Percentiles rank a stretch among this genome's conserved stretches.
Conservation (phyloP, 768 basidiomycete species). For the Melanogaster broomeanus region DNA sequence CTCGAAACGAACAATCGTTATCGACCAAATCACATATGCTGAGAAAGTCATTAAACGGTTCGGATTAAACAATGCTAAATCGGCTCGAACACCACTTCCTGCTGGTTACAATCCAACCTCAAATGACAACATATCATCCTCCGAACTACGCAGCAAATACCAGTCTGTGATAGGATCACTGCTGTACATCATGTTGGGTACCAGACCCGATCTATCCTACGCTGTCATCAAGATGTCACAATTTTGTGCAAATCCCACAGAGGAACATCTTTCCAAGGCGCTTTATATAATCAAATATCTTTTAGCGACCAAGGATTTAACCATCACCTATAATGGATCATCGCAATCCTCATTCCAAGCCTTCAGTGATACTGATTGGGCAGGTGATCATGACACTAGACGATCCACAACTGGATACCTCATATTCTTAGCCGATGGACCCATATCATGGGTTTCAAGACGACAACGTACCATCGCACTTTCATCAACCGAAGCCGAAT, state of each 20-base stretch:
- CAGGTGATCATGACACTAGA: not conserved
- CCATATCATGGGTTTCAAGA: not conserved
- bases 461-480: slow-evolving; percentile 13
- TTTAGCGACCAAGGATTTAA: not conserved
- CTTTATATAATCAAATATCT: not conserved
- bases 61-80: too few species aligned
- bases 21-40: too few species aligned
- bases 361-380: not conserved
- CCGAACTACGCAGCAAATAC: not conserved
- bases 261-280: not conserved
- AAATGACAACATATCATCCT: not conserved
- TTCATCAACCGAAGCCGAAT: slow-evolving; percentile 43
- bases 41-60: too few species aligned
- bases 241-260: slow-evolving; percentile 4
- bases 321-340: not conserved
- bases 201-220: slow-evolving; percentile 33
- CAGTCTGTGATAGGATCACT: slow-evolving; percentile 28
- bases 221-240: slow-evolving; percentile 24
- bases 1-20: too few species aligned
- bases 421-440: not conserved
- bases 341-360: not conserved
- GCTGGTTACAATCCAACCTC: not conserved
- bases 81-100: slow-evolving; percentile 3
- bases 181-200: slow-evolving; percentile 29
- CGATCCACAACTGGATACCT: not conserved